These are phyloP conservation scores for Lachnellula subtilissima DNA, from an alignment of 2,329 filamentous ascomycete species.

Conservation along the genomic window DNA sequence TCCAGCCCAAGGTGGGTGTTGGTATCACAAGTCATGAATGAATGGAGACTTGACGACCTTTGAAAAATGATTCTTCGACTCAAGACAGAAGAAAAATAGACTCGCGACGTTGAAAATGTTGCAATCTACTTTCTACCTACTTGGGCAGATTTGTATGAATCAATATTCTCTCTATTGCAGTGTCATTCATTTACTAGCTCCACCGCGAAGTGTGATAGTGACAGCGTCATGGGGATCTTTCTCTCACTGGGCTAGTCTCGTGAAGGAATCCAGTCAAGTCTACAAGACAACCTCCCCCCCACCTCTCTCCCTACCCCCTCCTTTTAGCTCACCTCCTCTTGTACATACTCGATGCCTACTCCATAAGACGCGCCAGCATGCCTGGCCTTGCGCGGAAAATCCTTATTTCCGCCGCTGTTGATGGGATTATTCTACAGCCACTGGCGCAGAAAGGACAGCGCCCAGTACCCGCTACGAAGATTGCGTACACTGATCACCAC, in stretches of 20 bases:
- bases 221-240: not conserved
- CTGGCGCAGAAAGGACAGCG: slow-evolving; percentile 27
- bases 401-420: slow-evolving; percentile 31
- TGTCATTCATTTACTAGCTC: no score
- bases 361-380: slow-evolving; percentile 26
- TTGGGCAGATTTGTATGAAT: no score
- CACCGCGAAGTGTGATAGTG: no score
- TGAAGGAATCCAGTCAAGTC: slow-evolving; percentile 59
- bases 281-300: slow-evolving; percentile 41
- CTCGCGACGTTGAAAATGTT: no score
- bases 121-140: no score
- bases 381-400: slow-evolving; percentile 32
- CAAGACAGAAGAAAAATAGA: no score
- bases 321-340: not conserved
- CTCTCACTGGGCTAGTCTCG: slow-evolving; percentile 46
- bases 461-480: slow-evolving; percentile 25
- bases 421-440: slow-evolving; percentile 33
- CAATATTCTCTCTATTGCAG: no score
- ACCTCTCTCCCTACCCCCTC: not conserved
- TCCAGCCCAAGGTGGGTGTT: no score
- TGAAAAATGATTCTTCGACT: no score
- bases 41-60: no score
- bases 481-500: slow-evolving; percentile 28
- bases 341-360: slow-evolving; percentile 13
- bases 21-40: no score